These are phyloP conservation scores for Blumeria graminis DNA, from an alignment of 2,329 filamentous ascomycete species.

Conservation along the genomic window DNA sequence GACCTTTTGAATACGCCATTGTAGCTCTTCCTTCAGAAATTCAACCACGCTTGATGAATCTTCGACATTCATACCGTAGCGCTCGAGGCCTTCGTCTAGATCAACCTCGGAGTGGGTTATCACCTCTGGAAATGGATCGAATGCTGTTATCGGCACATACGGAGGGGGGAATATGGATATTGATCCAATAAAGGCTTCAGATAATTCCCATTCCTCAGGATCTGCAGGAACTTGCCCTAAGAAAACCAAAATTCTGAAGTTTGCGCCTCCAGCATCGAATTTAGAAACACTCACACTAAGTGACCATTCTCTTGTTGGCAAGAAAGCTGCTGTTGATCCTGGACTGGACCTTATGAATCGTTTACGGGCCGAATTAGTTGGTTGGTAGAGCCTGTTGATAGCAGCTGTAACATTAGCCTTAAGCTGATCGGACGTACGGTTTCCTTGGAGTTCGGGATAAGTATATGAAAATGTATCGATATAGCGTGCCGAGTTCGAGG, in stretches of 20 bases:
- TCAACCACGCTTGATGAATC: constrained; percentile 4
- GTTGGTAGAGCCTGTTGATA: constrained; percentile 27
- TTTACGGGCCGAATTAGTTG: constrained; percentile 1
- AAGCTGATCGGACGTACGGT: constrained; percentile 25
- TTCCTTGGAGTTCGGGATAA: constrained; percentile 16
- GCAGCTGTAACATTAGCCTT: constrained; percentile 36
- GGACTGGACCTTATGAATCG: background rate
- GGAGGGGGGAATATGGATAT: constrained; percentile 11
- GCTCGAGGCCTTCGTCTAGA: constrained; percentile 4
- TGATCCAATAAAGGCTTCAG: constrained; percentile 5
- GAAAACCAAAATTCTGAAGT: constrained; percentile 10
- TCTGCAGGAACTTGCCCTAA: constrained; percentile 8
- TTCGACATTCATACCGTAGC: constrained; percentile 3
- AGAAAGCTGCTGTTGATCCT: background rate
- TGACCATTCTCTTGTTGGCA: constrained; percentile 8
- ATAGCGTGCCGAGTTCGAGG: constrained; percentile 5
- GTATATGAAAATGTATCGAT: constrained; percentile 10
- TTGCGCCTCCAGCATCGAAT: constrained; percentile 9
- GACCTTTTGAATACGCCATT: constrained; percentile 12
- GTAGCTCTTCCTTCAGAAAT: constrained; percentile 8
- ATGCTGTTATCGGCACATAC: background rate
- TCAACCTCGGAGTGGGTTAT: constrained; percentile 9
- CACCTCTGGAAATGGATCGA: constrained; percentile 1
- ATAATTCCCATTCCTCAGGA: constrained; percentile 7
- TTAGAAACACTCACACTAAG: constrained; percentile 8